A percentile compares a stretch with the other conserved stretches of the same genome.
These are phyloP conservation scores for Cladochytrium tenue DNA, from an alignment of 371 early-diverging fungal species.

Conservation along the genomic window DNA sequence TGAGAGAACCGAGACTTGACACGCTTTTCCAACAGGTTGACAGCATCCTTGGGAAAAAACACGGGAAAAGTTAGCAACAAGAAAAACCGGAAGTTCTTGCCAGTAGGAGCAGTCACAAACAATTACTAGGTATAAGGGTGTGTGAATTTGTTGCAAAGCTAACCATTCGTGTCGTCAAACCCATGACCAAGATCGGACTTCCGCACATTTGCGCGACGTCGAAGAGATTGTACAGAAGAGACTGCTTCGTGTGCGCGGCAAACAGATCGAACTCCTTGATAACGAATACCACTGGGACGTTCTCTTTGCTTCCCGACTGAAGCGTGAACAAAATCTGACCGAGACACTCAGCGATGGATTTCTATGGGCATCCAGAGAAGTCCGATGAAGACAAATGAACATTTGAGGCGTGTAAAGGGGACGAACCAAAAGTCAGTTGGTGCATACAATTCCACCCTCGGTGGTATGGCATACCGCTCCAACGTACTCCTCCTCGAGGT, in stretches of 20 bases:
- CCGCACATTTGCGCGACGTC: constrained; percentile 84
- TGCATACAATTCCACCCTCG: too few relatives aligned
- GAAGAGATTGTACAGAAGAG: constrained; percentile 88
- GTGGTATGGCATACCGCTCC: neutral
- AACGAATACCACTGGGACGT: constrained; percentile 75
- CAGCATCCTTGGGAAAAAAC: constrained; percentile 60
- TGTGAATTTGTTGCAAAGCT: constrained; percentile 1
- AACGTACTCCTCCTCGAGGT: neutral
- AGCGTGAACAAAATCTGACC: constrained; percentile 64
- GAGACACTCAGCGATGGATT: constrained; percentile 68
- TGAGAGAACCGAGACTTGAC: constrained; percentile 94
- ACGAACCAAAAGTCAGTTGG: too few relatives aligned
- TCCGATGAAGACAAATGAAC: neutral
- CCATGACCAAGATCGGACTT: constrained; percentile 84
- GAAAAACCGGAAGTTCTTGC: too few relatives aligned
- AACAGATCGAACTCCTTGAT: constrained; percentile 90
- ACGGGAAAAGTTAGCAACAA: neutral
- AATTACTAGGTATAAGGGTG: neutral
- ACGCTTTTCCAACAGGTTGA: constrained; percentile 86
- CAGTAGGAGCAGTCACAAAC: too few relatives aligned
- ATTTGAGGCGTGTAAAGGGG: too few relatives aligned
- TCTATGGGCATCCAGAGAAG: constrained; percentile 3
- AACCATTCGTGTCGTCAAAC: constrained; percentile 79
- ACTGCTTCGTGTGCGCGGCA: constrained; percentile 85
- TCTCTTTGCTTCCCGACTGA: constrained; percentile 55